Evolutionary conservation across 352 stramenopile genomes (phyloP).

Genomic region (Globisporangium abappressorium): DNA sequence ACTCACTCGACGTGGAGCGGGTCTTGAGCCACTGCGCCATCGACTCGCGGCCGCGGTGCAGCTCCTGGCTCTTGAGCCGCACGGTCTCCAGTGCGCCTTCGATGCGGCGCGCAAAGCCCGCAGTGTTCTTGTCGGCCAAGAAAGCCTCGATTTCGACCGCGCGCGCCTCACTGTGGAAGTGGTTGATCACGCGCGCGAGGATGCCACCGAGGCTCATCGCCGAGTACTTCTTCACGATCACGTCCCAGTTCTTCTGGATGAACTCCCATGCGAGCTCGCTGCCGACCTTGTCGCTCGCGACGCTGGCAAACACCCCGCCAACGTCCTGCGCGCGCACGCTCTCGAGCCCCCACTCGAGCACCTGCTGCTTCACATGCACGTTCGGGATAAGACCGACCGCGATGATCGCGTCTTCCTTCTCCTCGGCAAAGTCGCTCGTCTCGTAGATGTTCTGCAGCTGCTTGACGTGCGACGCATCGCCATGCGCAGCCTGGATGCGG

Average conservation of each 20-base stretch:
- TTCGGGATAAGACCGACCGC: conserved; percentile 52
- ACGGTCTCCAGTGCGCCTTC: conserved; percentile 56
- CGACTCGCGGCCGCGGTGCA: conserved; percentile 47
- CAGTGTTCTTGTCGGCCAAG: conserved; percentile 49
- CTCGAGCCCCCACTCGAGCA: conserved; percentile 74
- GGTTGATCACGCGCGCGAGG: conserved; percentile 32
- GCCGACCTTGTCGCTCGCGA: conserved; percentile 47
- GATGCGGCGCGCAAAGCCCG: conserved; percentile 51
- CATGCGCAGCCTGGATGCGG: conserved; percentile 39
- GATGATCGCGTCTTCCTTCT: conserved; percentile 58
- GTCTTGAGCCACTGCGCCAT: conserved; percentile 56
- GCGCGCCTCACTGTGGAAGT: conserved; percentile 48
- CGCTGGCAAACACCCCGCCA: conserved; percentile 42
- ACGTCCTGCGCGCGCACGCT: conserved; percentile 72
- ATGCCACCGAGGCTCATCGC: conserved; percentile 46
- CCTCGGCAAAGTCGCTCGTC: conserved; percentile 58
- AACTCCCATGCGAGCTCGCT: conserved; percentile 63
- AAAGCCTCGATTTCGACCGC: conserved; percentile 59
- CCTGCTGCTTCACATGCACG: conserved; percentile 40
- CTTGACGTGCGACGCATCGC: conserved; percentile 41
- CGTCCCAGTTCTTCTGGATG: conserved; percentile 61
- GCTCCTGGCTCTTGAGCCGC: conserved; percentile 49
- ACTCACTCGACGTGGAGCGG: not conserved
- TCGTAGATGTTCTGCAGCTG: conserved; percentile 64
- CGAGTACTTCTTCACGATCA: conserved; percentile 56